Evolutionary conservation across 768 basidiomycete genomes (phyloP), one percentile per base, ranked within the genome.

Genomic region (Lentinula lateritia): DNA sequence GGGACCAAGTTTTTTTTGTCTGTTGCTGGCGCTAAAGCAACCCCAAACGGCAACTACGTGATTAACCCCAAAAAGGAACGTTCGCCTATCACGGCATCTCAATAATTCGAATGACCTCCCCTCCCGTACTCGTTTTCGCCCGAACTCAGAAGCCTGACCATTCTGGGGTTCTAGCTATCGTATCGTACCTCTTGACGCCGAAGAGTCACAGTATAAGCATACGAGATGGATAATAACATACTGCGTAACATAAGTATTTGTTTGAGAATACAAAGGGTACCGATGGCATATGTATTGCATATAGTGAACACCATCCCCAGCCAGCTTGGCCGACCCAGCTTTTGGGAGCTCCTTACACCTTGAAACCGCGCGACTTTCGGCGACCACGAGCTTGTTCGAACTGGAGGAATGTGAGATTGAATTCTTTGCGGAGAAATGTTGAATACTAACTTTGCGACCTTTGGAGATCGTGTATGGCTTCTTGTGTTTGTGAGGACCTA

Each of bases 321-420:
- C 28, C 42, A 58, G 28, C 56, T 32, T 28, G 28, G 28, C 28
- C 28, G 3, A 28, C 28, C 45, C 46, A 42, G 8, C 5, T 38
- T 67, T 67, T 68, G 73, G 71, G 70, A 68, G 66, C 60, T 52
- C 60, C 58, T n/a, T 89, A 94, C 65, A 95, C 90, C 83, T 95
- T 95, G 92, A 95, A 95, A 69, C 92, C 93, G 78, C 90, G 90
- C 61, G 93, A 95, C 86, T 93, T 92, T 91, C 96, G 87, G 85
- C 96, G 92, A 83, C 96, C 96, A 87, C 96, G 95, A 75, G 80
- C 96, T 73, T 88, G 89, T 83, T 99, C 96, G 89, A 97, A 96
- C 88, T 89, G 58, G 16, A 32, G n/a, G 16, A 18, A 61, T 46
- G 60, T 63, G 6, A 59, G 58, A 58, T 53, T 57, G 12, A 28